These are phyloP conservation scores for Ceratocystiopsis brevicomis DNA, from an alignment of 2,329 filamentous ascomycete genomes.

Conservation along the genomic window DNA sequence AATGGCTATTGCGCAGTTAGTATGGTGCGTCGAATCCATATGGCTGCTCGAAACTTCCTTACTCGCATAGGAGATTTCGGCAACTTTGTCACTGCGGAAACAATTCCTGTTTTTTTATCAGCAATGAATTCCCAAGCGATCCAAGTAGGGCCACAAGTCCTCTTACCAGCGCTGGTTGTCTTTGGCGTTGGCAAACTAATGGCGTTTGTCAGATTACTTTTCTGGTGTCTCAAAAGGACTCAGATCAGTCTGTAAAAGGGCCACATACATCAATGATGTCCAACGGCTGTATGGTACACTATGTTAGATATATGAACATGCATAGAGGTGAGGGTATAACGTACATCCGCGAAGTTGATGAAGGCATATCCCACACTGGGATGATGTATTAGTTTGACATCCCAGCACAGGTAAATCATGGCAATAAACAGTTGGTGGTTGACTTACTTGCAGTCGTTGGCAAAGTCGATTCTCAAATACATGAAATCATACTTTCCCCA, in stretches of 20 bases:
- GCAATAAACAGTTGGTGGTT: neutral
- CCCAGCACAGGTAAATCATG: neutral
- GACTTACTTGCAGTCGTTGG: slow-evolving; percentile 62
- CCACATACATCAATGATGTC: slow-evolving; percentile 50
- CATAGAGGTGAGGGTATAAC: slow-evolving; percentile 12
- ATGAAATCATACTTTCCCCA: slow-evolving; percentile 82
- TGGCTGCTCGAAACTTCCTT: slow-evolving; percentile 17
- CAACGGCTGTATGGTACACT: slow-evolving; percentile 30
- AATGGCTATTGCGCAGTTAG: slow-evolving; percentile 40
- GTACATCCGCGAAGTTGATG: slow-evolving; percentile 76
- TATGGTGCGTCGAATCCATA: neutral
- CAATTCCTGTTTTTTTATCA: slow-evolving; percentile 39
- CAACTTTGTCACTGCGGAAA: slow-evolving; percentile 67
- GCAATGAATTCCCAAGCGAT: neutral
- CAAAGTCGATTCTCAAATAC: slow-evolving; percentile 81
- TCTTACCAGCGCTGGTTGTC: slow-evolving; percentile 49
- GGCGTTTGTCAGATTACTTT: neutral
- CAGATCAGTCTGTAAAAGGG: neutral
- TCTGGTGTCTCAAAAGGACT: neutral
- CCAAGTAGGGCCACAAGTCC: slow-evolving; percentile 9
- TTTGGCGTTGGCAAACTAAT: slow-evolving; percentile 51
- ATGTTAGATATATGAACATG: slow-evolving; percentile 1
- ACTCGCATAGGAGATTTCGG: slow-evolving; percentile 93
- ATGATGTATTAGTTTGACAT: slow-evolving; percentile 12
- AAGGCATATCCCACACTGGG: slow-evolving; percentile 85